Conservation (phyloP, 2,329 filamentous ascomycete genomes). For the Neonectria ditissima region DNA sequence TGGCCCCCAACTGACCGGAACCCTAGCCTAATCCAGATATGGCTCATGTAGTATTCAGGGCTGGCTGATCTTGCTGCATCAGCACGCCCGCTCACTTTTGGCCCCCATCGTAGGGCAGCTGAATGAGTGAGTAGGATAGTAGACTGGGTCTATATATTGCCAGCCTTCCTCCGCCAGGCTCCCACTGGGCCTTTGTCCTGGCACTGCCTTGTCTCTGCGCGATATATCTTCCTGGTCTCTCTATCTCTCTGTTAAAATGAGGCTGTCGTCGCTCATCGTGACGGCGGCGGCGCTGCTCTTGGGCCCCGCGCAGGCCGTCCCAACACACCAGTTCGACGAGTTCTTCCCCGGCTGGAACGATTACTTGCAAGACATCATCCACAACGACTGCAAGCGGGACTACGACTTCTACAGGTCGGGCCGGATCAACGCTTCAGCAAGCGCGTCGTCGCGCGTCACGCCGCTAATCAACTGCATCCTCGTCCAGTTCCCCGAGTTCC, state of each 20-base stretch:
- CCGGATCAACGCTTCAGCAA: background rate
- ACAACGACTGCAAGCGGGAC: constrained; percentile 3
- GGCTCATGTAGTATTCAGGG: background rate
- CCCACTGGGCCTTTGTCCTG: too few species aligned
- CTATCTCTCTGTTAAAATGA: background rate
- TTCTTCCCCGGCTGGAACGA: constrained; percentile 37
- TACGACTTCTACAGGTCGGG: constrained; percentile 14
- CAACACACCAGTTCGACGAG: constrained; percentile 15
- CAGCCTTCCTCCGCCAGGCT: too few species aligned
- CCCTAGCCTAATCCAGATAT: background rate
- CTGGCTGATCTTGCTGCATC: background rate
- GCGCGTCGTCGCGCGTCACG: constrained; percentile 12
- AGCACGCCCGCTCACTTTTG: background rate
- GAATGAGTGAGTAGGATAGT: too few species aligned
- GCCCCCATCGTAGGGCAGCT: background rate
- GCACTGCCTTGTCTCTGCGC: too few species aligned
- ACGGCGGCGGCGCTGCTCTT: background rate
- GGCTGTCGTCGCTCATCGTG: background rate
- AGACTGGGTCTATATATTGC: background rate
- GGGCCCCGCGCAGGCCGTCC: background rate
- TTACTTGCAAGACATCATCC: constrained; percentile 17
- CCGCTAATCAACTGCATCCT: constrained; percentile 36
- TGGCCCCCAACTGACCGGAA: background rate
- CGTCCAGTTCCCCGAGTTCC: constrained; percentile 33
- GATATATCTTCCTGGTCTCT: too few species aligned